Evolutionary conservation across 1,284 basidiomycete genomes (phyloP).

Genomic region (Caloboletus firmus): DNA sequence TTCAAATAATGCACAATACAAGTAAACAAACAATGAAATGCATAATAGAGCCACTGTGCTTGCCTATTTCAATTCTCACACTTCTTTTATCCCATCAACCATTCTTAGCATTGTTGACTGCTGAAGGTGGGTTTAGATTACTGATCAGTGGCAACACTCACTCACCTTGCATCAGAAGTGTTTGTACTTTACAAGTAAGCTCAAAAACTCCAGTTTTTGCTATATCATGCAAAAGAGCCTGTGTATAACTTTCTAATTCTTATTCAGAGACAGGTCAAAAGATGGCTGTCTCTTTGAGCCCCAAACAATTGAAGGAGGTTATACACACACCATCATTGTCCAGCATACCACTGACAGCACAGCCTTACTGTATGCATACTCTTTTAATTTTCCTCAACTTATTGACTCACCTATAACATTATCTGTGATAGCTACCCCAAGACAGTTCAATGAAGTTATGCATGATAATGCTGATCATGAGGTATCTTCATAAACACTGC

Average conservation of each 20-base stretch:
- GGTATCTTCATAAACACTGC: conserved; percentile 10
- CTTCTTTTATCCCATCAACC: not conserved
- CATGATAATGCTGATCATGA: conserved; percentile 7
- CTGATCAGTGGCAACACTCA: not conserved
- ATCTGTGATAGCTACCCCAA: conserved; percentile 19
- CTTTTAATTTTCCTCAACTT: not conserved
- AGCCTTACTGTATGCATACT: conserved; percentile 21
- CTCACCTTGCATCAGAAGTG: not conserved
- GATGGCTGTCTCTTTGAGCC: conserved; percentile 21
- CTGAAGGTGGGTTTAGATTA: conserved; percentile 3
- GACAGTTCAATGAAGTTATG: conserved; percentile 8
- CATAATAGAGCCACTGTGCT: conserved; percentile 3
- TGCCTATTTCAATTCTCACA: not conserved
- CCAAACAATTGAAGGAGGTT: conserved; percentile 11
- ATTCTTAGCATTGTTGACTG: not conserved
- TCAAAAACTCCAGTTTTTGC: not conserved
- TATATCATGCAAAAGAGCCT: not conserved
- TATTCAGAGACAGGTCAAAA: not conserved
- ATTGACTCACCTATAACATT: not conserved
- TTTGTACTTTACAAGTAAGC: not conserved
- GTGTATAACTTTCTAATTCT: not conserved
- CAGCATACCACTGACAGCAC: not conserved
- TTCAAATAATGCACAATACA: conserved; percentile 16
- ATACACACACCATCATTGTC: conserved; percentile 2
- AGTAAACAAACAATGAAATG: conserved; percentile 14